A percentile compares a stretch with the other conserved stretches of the same genome.
phyloP scores from a whole-genome alignment of 2,329 filamentous ascomycete species.

The Aspergillus pseudonomiae region DNA sequence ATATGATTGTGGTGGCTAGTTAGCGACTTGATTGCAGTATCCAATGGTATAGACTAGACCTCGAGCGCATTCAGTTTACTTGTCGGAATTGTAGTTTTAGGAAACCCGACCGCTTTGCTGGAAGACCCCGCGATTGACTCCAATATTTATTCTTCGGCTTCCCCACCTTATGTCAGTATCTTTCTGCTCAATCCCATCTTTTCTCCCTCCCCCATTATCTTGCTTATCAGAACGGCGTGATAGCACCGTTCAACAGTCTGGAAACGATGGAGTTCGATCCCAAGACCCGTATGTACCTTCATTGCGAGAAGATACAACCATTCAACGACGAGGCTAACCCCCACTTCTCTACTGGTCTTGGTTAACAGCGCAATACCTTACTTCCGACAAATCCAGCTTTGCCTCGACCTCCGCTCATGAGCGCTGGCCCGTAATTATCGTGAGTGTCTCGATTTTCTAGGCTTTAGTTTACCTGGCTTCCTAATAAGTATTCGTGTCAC shows the following conservation, averaged over 20 bases:
- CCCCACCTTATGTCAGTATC: neutral
- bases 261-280: conserved; percentile 71
- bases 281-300: conserved; percentile 64
- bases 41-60: neutral
- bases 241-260: neutral
- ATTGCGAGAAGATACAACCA: neutral
- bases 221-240: neutral
- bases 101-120: conserved; percentile 2
- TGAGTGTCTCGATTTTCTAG: conserved; percentile 46
- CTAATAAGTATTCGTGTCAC: neutral
- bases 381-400: conserved; percentile 82
- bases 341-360: conserved; percentile 16
- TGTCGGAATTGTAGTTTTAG: neutral
- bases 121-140: conserved; percentile 10
- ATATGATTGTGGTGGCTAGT: neutral
- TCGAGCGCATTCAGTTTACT: neutral
- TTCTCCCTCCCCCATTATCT: neutral
- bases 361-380: conserved; percentile 70
- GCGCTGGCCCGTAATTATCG: conserved; percentile 92
- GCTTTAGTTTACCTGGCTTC: neutral
- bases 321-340: conserved; percentile 14
- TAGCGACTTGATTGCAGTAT: neutral
- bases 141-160: neutral
- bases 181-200: neutral
- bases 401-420: conserved; percentile 81